phyloP scores from a whole-genome alignment of 2,329 filamentous ascomycete genomes.

The Epichloe baconii region DNA sequence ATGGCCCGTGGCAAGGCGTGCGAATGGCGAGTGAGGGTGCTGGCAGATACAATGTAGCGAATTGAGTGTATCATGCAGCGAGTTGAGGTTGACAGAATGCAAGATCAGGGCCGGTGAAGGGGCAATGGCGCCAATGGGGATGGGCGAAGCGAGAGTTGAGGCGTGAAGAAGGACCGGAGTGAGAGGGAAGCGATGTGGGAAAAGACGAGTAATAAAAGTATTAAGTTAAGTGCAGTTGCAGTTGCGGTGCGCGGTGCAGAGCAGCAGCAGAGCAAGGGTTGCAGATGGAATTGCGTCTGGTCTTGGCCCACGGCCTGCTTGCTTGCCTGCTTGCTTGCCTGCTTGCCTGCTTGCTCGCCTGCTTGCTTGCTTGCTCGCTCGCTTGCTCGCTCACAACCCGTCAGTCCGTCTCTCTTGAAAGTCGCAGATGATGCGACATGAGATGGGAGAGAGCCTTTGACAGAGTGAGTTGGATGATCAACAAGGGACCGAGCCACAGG shows the following conservation, averaged over 20 bases:
- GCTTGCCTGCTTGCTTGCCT: neutral
- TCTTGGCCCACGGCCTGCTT: neutral
- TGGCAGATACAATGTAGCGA: neutral
- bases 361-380: neutral
- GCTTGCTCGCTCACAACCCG: neutral
- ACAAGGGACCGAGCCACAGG: neutral
- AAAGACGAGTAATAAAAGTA: constrained; percentile 6
- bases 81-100: neutral
- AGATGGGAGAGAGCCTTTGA: neutral
- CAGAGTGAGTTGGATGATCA: neutral
- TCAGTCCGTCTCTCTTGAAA: neutral
- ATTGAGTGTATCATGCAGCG: neutral
- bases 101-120: constrained; percentile 14
- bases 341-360: neutral
- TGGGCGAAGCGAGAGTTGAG: constrained; percentile 14
- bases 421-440: neutral
- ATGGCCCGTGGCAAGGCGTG: constrained; percentile 6
- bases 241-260: neutral
- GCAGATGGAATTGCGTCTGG: constrained; percentile 1
- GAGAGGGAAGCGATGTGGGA: constrained; percentile 1
- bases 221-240: neutral
- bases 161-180: neutral
- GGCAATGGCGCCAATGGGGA: constrained; percentile 41
- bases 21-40: neutral
- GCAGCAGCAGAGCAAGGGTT: neutral